Evolutionary conservation across 495 filamentous ascomycete genomes (phyloP), one percentile per base, ranked within the genome.

Genomic region (Tetracladium setigerum): DNA sequence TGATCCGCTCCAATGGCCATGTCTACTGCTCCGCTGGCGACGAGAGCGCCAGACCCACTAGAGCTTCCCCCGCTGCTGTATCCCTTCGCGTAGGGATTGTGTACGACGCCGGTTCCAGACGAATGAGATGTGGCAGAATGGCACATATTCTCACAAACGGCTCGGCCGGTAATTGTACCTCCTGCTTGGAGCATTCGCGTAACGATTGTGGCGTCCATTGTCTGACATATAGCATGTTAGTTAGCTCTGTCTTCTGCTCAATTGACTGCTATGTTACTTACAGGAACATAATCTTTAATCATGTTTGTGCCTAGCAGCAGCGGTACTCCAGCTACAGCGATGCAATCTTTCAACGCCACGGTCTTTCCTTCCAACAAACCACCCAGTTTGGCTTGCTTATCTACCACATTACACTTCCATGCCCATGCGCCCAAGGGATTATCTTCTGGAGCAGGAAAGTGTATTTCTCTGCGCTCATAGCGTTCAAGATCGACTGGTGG

Each of bases 1-100:
- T 75, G 71, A 52, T 78, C 73, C 1, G 68, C 67, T 22, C 74
- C 74, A 44, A 76, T 72, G 0, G 65, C 67, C 33, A 77, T 63
- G 54, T 77, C 71, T 3, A 72, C 69, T 39, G 66, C 49, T 10
- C 67, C 12, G 59, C 61, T 27, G 5, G 47, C 35, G 11, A 76
- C 73, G 6, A 78, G 56, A 2, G 67, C 73, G 0, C 65, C 69
- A 14, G 66, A 65, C 6, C 74, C 71, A 27, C 64, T 69, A 11
- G 63, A 68, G 34, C 71, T 77, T 14, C 74, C 75, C n/a, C 76
- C 73, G 8, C 66, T 61, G 5, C 63, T 69, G 36, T 70, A 67
- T 14, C 67, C 63, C 19, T 50, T 42, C 1, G 59, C 59, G 44
- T 62, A 57, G 0, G 66, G 68, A 41, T 71, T 69, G 44, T 72